phyloP scores from a whole-genome alignment of 2,329 filamentous ascomycete genomes.

The Pyrenophora teres region DNA sequence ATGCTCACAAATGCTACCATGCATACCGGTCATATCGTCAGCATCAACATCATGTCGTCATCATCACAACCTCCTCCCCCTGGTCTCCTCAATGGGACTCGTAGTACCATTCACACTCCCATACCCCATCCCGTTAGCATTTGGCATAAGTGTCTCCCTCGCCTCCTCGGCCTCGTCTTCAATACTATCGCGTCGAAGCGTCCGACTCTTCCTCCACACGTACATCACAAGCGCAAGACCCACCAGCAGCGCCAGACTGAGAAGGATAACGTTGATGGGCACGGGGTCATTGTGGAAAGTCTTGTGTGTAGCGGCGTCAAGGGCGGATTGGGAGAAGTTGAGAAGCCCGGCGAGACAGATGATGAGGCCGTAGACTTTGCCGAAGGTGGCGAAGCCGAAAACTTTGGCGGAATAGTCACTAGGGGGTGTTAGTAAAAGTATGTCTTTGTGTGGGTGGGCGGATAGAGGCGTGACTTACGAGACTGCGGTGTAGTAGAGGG shows the following conservation, averaged over 20 bases:
- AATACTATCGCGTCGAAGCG: constrained; percentile 46
- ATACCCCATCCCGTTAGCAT: constrained; percentile 30
- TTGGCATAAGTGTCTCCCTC: constrained; percentile 44
- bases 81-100: constrained; percentile 22
- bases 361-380: constrained; percentile 89
- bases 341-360: constrained; percentile 83
- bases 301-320: constrained; percentile 78
- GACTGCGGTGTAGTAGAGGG: constrained; percentile 89
- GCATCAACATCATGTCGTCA: no score
- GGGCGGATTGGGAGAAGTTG: constrained; percentile 80
- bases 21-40: no score
- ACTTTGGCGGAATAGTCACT: constrained; percentile 87
- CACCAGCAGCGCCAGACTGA: constrained; percentile 65
- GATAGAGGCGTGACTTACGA: constrained; percentile 54
- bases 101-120: constrained; percentile 17
- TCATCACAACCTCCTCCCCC: constrained; percentile 23
- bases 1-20: no score
- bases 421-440: constrained; percentile 4
- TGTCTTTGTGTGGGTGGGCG: not conserved
- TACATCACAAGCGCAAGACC: constrained; percentile 70
- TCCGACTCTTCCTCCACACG: constrained; percentile 60
- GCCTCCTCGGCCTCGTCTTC: constrained; percentile 45
- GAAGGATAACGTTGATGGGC: constrained; percentile 74
- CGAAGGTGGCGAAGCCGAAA: constrained; percentile 88
- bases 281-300: constrained; percentile 73